Conservation (phyloP, 306 rosid species). For the Sindora glabra region DNA sequence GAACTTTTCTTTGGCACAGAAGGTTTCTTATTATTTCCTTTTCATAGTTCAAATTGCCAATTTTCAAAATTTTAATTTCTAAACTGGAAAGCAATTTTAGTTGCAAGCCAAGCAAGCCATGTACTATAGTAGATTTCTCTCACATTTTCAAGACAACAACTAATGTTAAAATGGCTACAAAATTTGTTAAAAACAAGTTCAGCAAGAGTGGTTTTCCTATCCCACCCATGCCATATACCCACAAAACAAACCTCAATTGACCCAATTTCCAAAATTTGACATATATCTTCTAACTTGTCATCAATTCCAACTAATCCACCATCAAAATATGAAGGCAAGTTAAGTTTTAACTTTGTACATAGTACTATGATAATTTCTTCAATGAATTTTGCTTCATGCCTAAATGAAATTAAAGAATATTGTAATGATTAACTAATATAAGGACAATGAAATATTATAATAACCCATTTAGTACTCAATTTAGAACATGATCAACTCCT, state of each 20-base stretch:
- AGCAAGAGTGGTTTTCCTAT: background rate
- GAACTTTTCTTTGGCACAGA: background rate
- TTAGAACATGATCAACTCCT: no score
- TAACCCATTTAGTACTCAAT: no score
- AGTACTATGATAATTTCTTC: no score
- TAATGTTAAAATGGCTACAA: background rate
- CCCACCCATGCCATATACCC: background rate
- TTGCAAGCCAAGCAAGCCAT: background rate
- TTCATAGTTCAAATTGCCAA: background rate
- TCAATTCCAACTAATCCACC: background rate
- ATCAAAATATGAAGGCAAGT: no score
- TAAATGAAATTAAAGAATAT: no score
- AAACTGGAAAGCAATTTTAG: background rate
- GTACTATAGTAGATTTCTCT: background rate
- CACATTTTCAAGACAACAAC: background rate
- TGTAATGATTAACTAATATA: no score
- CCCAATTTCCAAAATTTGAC: no score
- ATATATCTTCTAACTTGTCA: background rate
- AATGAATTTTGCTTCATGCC: no score
- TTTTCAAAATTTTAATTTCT: background rate
- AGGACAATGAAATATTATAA: no score
- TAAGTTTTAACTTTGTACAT: no score
- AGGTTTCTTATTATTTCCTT: background rate
- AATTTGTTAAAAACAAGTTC: background rate
- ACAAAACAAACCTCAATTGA: background rate